phyloP scores from a whole-genome alignment of 306 rosid genomes.

The Acmispon strigosus region DNA sequence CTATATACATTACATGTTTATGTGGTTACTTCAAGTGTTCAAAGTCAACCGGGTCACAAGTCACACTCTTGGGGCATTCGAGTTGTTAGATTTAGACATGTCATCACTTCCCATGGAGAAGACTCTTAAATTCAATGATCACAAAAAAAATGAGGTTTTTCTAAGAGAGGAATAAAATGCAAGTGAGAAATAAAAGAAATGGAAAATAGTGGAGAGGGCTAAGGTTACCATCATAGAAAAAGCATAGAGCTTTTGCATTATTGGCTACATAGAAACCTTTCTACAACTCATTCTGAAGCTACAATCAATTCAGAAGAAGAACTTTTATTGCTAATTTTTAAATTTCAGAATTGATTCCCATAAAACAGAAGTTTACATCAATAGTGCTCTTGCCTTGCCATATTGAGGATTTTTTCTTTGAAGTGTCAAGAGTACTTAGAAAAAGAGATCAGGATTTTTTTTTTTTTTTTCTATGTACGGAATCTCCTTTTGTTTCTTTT shows the following conservation, averaged over 20 bases:
- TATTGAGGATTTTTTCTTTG: neutral
- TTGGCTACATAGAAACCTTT: neutral
- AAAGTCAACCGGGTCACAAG: slow-evolving; percentile 31
- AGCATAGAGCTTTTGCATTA: neutral
- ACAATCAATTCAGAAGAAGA: too few species aligned
- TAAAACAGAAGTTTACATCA: too few species aligned
- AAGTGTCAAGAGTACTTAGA: neutral
- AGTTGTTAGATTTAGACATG: slow-evolving; percentile 34
- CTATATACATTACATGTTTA: neutral
- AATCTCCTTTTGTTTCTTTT: slow-evolving; percentile 14
- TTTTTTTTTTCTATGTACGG: too few species aligned
- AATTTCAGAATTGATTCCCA: too few species aligned
- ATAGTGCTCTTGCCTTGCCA: neutral
- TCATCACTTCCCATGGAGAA: neutral
- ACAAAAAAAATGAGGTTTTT: neutral
- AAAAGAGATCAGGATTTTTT: too few species aligned
- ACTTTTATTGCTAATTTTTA: too few species aligned
- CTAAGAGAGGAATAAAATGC: slow-evolving; percentile 12
- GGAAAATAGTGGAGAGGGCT: neutral
- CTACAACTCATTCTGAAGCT: too few species aligned
- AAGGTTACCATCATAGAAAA: neutral
- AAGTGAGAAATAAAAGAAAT: neutral
- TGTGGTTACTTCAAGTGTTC: neutral
- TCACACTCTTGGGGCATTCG: slow-evolving; percentile 22
- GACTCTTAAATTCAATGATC: neutral